Base-by-base conservation (phyloP, 2,329 filamentous ascomycete species). In the Nannizzia gypsea region DNA sequence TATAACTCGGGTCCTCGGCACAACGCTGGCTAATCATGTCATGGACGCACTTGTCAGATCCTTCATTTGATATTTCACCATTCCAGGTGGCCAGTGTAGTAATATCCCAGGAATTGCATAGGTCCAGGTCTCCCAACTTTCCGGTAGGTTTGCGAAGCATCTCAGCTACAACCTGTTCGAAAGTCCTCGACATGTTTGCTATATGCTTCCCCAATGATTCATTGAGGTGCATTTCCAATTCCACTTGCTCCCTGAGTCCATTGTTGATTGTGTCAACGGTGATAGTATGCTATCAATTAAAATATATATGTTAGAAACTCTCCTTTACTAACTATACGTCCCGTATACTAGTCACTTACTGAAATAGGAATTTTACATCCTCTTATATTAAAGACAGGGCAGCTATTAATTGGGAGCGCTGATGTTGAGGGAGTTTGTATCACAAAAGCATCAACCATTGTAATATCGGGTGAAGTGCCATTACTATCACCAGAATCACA, bases 101-200 rank as follows among this genome's bases (percentile, higher is more conserved):
- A 40, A 38, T 40, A 26, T 56, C 54, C 54, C 54, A 56, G 8
- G 31, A 3, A n/a, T 8, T 20, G 26, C 54, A 56, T 26, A 56
- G 17, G 13, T 56, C 17, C 15, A 56, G 24, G 15, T 56, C 54
- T 15, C 54, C 54, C 31, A 56, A n/a, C 15, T 42, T 56, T n/a
- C 54, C 54, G 15, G 54, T 42, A 40, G 54, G 54, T 24, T 56
- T 56, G 8, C 17, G 34, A 11, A 56, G 54, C 54, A 56, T 56
- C n/a, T 56, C 54, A 28, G 54, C 34, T 26, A 56, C 54, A 26
- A 56, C 54, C 15, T 56, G 54, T 17, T 56, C 31, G 13, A 56
- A 56, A 24, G 54, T 56, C 22, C 34, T 56, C 38, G 24, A 56
- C 54, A 56, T 56, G 13, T 56, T 56, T 8, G 3, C 22, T 22